These are phyloP conservation scores for Pichia sp. DNA, from an alignment of 1,139 yeast species.

Conservation along the genomic window DNA sequence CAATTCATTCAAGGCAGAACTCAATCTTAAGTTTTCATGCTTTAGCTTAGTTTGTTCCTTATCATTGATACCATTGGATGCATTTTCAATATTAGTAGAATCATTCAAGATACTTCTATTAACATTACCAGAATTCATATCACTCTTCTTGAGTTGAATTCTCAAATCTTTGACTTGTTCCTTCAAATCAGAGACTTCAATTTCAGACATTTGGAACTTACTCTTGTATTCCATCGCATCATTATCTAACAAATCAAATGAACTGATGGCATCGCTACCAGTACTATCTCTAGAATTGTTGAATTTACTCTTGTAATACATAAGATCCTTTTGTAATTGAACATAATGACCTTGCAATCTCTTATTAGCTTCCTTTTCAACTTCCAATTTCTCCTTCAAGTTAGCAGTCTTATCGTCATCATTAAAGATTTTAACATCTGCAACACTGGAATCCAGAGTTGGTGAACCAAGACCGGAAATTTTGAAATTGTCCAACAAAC, in stretches of 20 bases:
- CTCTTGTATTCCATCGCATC: slow-evolving; percentile 28
- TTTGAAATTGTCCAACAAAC: slow-evolving; percentile 1
- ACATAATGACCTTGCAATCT: slow-evolving; percentile 32
- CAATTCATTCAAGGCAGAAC: slow-evolving; percentile 32
- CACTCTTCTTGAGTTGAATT: slow-evolving; percentile 2
- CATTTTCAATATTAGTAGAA: slow-evolving; percentile 11
- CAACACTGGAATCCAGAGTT: neutral
- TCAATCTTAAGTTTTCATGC: slow-evolving; percentile 37
- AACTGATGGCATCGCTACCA: slow-evolving; percentile 15
- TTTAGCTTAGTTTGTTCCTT: slow-evolving; percentile 19
- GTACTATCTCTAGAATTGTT: slow-evolving; percentile 26
- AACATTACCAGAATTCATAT: neutral
- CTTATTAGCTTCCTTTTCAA: slow-evolving; percentile 35
- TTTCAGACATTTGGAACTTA: slow-evolving; percentile 28
- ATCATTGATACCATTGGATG: slow-evolving; percentile 13
- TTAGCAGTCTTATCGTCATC: slow-evolving; percentile 26
- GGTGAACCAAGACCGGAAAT: slow-evolving; percentile 1
- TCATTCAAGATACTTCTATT: slow-evolving; percentile 2
- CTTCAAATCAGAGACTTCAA: slow-evolving; percentile 27
- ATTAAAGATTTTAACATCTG: slow-evolving; percentile 10
- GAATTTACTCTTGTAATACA: slow-evolving; percentile 28
- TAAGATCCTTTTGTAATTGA: slow-evolving; percentile 32
- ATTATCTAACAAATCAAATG: slow-evolving; percentile 13
- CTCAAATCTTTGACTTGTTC: slow-evolving; percentile 20
- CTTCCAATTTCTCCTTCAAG: slow-evolving; percentile 23